A percentile compares a stretch with the other conserved stretches of the same genome.
Evolutionary conservation across 1,284 basidiomycete genomes (phyloP).

Genomic region (Malassezia globosa): DNA sequence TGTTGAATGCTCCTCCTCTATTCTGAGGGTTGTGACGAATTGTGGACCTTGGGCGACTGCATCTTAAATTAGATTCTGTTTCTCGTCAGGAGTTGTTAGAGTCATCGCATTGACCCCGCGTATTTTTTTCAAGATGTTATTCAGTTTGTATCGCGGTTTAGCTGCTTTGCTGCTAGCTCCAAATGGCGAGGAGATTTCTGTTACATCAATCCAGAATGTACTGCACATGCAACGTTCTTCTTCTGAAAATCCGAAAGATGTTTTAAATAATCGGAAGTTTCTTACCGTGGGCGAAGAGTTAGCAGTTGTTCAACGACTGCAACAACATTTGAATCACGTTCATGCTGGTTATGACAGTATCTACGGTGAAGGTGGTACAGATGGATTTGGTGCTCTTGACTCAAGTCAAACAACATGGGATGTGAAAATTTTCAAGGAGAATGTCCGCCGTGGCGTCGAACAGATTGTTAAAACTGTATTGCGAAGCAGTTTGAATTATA

Average conservation of each 20-base stretch:
- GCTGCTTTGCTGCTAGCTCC: constrained; percentile 11
- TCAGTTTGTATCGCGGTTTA: constrained; percentile 7
- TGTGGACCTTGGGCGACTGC: too few species aligned
- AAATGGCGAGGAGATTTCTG: constrained; percentile 9
- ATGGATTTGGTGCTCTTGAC: constrained; percentile 11
- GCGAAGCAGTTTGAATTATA: not conserved
- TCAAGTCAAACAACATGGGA: constrained; percentile 9
- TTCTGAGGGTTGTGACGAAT: too few species aligned
- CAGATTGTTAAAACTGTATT: constrained; percentile 14
- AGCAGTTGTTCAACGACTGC: constrained; percentile 9
- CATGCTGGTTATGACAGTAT: constrained; percentile 4
- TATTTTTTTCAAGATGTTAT: constrained; percentile 9
- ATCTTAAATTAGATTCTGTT: too few species aligned
- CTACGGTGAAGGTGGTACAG: constrained; percentile 10
- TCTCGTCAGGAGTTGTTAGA: too few species aligned
- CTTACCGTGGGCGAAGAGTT: constrained; percentile 8
- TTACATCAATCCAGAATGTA: constrained; percentile 5
- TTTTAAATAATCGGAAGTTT: not conserved
- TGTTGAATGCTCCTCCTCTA: too few species aligned
- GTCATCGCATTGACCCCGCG: too few species aligned
- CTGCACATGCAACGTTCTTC: constrained; percentile 9
- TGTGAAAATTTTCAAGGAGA: constrained; percentile 11
- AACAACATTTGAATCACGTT: constrained; percentile 12
- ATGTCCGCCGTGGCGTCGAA: constrained; percentile 12
- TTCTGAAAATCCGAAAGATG: not conserved